A percentile compares a stretch with the other conserved stretches of the same genome.
These are phyloP conservation scores for Citropsis articulata DNA, from an alignment of 345 rosid species.

Conservation along the genomic window DNA sequence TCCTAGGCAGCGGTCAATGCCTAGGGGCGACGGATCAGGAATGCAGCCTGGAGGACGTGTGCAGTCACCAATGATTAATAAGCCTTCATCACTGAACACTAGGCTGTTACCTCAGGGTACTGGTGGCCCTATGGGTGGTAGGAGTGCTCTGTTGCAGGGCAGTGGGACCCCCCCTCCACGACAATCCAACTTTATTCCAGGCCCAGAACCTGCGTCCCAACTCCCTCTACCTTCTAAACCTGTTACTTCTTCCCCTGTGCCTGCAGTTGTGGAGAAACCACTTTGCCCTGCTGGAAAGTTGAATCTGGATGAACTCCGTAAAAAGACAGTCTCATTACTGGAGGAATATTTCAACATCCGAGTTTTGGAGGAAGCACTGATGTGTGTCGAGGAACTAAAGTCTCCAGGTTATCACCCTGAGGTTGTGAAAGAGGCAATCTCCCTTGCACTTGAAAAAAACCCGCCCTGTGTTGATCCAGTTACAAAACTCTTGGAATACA, in stretches of 20 bases:
- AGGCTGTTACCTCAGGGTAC: slow-evolving; percentile 78
- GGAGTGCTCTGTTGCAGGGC: slow-evolving; percentile 80
- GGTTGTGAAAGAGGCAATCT: slow-evolving; percentile 76
- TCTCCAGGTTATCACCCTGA: slow-evolving; percentile 69
- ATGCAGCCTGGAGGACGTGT: slow-evolving; percentile 42
- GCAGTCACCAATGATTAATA: slow-evolving; percentile 43
- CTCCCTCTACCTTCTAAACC: slow-evolving; percentile 24
- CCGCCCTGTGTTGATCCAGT: slow-evolving; percentile 57
- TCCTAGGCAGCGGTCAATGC: slow-evolving; percentile 60
- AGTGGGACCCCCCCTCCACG: slow-evolving; percentile 31
- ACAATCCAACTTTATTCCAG: slow-evolving; percentile 18
- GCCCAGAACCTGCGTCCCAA: slow-evolving; percentile 32
- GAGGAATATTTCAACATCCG: slow-evolving; percentile 66
- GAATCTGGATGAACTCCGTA: slow-evolving; percentile 47
- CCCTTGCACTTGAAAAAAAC: slow-evolving; percentile 67
- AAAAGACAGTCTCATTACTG: slow-evolving; percentile 59
- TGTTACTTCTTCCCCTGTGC: slow-evolving; percentile 19
- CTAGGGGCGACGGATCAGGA: slow-evolving; percentile 69
- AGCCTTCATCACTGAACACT: slow-evolving; percentile 53
- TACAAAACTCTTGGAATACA: slow-evolving; percentile 44
- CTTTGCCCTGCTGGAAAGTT: slow-evolving; percentile 30
- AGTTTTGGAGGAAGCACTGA: slow-evolving; percentile 66
- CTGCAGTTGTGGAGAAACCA: slow-evolving; percentile 33
- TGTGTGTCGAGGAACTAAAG: slow-evolving; percentile 67
- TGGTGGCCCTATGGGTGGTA: slow-evolving; percentile 59